Base-by-base conservation (phyloP, 225 moss, liverwort and hornwort species). In the Pseudoscleropodium purum region DNA sequence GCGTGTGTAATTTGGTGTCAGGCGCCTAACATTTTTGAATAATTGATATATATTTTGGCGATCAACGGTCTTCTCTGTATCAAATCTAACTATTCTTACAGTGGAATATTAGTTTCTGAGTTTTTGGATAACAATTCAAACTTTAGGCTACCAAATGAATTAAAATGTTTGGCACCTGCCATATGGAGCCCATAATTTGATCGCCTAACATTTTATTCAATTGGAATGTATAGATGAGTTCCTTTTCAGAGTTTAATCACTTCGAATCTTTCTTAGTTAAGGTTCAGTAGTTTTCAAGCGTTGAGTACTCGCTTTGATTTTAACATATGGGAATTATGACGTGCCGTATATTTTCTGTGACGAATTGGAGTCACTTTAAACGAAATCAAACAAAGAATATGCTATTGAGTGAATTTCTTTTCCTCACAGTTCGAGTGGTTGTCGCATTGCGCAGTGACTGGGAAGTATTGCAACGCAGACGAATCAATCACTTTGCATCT, bases 401-500 rank as follows among this genome's bases (percentile, higher is more conserved):
- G 25, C 49, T 86, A 14, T 61, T 19, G 19, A 19, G 65, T 17
- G 74, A 36, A 34, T 64, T 30, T 72, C 15, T 89, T 52, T 7
- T 49, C 39, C 77, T 87, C 25, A 90, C 47, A 54, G 67, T 20
- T 90, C 56, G 75, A 77, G 88, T 92, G 67, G 63, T 64, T 86
- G 82, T 13, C 86, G 86, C 47, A n/a, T 78, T 66, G 60, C 80
- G 91, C 96, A 97, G 98, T 91, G 86, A 67, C 86, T 66, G 90
- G 78, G 65, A 91, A 94, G 79, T 97, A 90, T 65, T 98, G 96
- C 92, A 92, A 94, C 89, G 96, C 98, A 56, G 97, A 96, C 37
- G 96, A 97, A 89, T 91, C 95, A 62, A 92, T 98, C 64, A 94
- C 92, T 72, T 87, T 98, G 74, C 96, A 95, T 89, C 89, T 97